Evolutionary conservation across 225 moss, liverwort and hornwort genomes (phyloP), one percentile per base, ranked within the genome.

Genomic region (Pseudisothecium myosuroides): DNA sequence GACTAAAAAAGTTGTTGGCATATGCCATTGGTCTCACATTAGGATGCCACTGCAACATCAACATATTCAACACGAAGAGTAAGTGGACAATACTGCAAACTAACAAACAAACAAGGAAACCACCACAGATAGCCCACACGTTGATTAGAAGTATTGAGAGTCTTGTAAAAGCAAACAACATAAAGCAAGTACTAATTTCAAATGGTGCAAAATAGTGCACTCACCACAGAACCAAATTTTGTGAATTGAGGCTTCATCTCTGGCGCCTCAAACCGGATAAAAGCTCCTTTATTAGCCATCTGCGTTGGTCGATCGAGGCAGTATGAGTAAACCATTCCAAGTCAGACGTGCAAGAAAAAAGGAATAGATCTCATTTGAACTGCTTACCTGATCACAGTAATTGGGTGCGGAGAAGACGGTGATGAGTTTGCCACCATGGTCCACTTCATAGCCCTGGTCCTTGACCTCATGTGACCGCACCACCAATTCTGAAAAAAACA

Each of bases 261-360:
- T 61, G 97, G 94, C 45, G 96, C 96, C 32, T 96, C 92, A 86
- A 99, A 96, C 62, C 95, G 95, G 71, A 99, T 96, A 76, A 96
- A 99, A 47, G 99, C 99, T 90, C 99, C 99, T 90, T 97, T 99
- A 85, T 99, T 99, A 79, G 94, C 95, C 96, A 99, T 99, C 99
- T 99, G 91, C 74, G n/a, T 62, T 34, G 43, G 34, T 62, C 45
- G 43, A 76, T 71, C 6, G 54, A 74, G 54, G 45, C 50, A 36
- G 69, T 45, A 63, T 92, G 34, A 90, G 87, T 73, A 83, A 49
- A 73, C 60, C 43, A 69, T 26, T 69, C 39, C 32, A 34, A 47
- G 47, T 68, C 77, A 82, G 12, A 80, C 59, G 61, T 45, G 85
- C 78, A 88, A 87, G 60, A 89, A 45, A 56, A 77, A 86, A 28